Evolutionary conservation across 108 stramenopile species (phyloP).

Genomic region (Cyclostephanos invisitatus): DNA sequence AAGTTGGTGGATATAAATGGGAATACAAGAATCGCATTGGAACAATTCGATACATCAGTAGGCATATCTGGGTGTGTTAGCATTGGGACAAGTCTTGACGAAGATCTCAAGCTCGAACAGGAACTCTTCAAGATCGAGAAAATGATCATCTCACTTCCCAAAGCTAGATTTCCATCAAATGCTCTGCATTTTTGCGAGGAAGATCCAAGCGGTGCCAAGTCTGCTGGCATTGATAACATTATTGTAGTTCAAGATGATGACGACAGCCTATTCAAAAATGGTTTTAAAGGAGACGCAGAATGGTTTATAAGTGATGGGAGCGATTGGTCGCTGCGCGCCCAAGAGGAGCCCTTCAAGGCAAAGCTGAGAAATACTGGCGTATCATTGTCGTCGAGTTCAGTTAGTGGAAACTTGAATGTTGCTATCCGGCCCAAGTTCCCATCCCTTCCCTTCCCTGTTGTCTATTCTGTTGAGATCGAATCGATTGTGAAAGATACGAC

Average conservation of each 20-base stretch:
- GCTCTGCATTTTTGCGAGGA: conserved; percentile 9
- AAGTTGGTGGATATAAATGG: conserved; percentile 6
- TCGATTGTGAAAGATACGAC: conserved; percentile 3
- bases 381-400: conserved; percentile 9
- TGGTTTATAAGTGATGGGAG: conserved; percentile 9
- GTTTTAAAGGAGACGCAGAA: not conserved
- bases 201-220: not conserved
- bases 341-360: conserved; percentile 8
- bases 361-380: not conserved
- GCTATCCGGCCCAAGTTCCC: conserved; percentile 14
- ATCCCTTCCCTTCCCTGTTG: conserved; percentile 5
- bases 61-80: not conserved
- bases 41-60: not conserved
- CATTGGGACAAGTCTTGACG: not conserved
- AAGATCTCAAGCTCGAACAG: not conserved
- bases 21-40: not conserved
- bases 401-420: conserved; percentile 1
- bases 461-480: conserved; percentile 10
- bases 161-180: conserved; percentile 2
- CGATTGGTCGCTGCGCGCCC: not conserved
- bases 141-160: conserved; percentile 1
- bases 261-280: not conserved
- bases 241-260: not conserved
- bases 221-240: conserved; percentile 4
- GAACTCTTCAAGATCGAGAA: not conserved